These are phyloP conservation scores for Arthrocladium fulminans DNA, from an alignment of 2,329 filamentous ascomycete genomes.

Conservation along the genomic window DNA sequence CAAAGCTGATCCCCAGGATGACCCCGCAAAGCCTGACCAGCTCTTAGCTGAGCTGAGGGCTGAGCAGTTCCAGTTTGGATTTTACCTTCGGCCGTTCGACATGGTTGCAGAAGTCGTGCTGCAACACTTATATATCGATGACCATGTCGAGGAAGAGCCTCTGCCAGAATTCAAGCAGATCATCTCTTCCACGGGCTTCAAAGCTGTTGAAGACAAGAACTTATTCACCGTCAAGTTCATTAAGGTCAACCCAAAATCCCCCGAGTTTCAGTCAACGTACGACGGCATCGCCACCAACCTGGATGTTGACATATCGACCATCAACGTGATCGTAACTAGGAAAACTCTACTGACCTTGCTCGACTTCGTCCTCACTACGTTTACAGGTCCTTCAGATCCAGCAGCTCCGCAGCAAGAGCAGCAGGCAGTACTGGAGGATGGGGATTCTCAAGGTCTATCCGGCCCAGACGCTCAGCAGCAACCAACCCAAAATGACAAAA, in stretches of 20 bases:
- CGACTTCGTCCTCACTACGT: slow-evolving; percentile 90
- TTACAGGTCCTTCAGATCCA: slow-evolving; percentile 53
- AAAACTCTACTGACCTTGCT: slow-evolving; percentile 84
- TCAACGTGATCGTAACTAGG: slow-evolving; percentile 89
- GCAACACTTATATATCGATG: slow-evolving; percentile 78
- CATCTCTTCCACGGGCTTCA: slow-evolving; percentile 75
- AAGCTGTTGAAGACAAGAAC: slow-evolving; percentile 62
- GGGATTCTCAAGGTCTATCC: slow-evolving; percentile 24
- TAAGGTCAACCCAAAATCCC: slow-evolving; percentile 80
- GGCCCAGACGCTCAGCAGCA: slow-evolving; percentile 11
- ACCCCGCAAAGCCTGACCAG: slow-evolving; percentile 57
- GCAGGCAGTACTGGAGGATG: slow-evolving; percentile 34
- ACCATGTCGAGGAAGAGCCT: slow-evolving; percentile 82
- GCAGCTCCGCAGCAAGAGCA: slow-evolving; percentile 21
- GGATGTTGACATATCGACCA: slow-evolving; percentile 82
- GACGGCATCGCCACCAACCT: slow-evolving; percentile 92
- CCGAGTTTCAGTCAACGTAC: slow-evolving; percentile 84
- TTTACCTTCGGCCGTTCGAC: slow-evolving; percentile 80
- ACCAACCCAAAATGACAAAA: slow-evolving; percentile 54
- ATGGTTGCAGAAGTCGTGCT: slow-evolving; percentile 89
- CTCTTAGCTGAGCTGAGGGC: slow-evolving; percentile 86
- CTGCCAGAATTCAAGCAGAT: slow-evolving; percentile 92
- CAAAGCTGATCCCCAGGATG: slow-evolving; percentile 67
- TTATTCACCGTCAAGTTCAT: slow-evolving; percentile 83
- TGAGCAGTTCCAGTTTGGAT: slow-evolving; percentile 76